Evolutionary conservation across 2,329 filamentous ascomycete species (phyloP).

Genomic region (Orbilia blumenaviensis): DNA sequence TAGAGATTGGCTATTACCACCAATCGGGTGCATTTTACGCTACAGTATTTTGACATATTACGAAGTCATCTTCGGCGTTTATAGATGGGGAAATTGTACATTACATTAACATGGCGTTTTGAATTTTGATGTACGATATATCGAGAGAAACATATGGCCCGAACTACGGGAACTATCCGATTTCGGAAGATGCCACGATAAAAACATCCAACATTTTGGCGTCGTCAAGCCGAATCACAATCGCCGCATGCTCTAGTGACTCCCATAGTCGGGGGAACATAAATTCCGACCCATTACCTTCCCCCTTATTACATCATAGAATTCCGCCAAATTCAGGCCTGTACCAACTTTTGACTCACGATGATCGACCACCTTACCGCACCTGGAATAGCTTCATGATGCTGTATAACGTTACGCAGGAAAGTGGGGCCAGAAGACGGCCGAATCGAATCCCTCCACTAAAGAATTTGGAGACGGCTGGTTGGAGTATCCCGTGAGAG

Average conservation of each 20-base stretch:
- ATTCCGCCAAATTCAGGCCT: not conserved
- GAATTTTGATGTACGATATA: not conserved
- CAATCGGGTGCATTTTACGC: no score
- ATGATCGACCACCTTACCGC: not conserved
- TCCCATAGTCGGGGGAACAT: not conserved
- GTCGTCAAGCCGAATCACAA: not conserved
- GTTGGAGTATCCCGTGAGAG: constrained; percentile 5
- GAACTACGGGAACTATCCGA: no score
- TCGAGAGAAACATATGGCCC: no score
- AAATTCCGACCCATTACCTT: not conserved
- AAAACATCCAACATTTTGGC: not conserved
- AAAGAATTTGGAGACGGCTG: not conserved
- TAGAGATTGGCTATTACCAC: no score
- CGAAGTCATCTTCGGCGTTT: not conserved
- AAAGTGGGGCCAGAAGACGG: not conserved
- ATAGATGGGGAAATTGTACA: not conserved
- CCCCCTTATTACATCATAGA: not conserved
- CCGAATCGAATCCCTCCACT: not conserved
- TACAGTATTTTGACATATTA: no score
- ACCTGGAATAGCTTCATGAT: not conserved
- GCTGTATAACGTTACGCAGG: constrained; percentile 14
- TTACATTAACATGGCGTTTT: constrained; percentile 1
- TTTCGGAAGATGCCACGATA: no score
- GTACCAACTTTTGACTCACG: not conserved
- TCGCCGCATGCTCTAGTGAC: not conserved